phyloP scores from a whole-genome alignment of 495 filamentous ascomycete species.

The Tuber calosporum region DNA sequence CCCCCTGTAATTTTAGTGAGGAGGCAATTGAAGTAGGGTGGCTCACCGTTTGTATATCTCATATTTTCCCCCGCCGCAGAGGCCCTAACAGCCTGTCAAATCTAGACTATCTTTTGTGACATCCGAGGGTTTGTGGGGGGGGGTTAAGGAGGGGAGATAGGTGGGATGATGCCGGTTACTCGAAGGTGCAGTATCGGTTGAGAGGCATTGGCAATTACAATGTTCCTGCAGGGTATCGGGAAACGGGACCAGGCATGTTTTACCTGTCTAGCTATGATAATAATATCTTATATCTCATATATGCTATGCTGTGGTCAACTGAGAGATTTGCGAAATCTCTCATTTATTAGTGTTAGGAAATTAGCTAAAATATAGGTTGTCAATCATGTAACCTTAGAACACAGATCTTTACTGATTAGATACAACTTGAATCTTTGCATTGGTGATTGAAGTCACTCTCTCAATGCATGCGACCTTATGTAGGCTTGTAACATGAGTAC shows the following conservation, averaged over 20 bases:
- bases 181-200: neutral
- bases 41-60: neutral
- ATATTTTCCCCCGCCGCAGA: neutral
- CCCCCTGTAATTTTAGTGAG: neutral
- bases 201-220: neutral
- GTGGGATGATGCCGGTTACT: too few relatives aligned
- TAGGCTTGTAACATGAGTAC: too few relatives aligned
- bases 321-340: too few relatives aligned
- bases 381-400: too few relatives aligned
- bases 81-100: neutral
- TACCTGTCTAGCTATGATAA: neutral
- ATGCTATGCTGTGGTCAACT: too few relatives aligned
- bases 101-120: neutral
- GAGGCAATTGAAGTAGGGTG: neutral
- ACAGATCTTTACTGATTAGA: too few relatives aligned
- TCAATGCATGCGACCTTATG: too few relatives aligned
- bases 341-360: too few relatives aligned
- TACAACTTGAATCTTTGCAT: too few relatives aligned
- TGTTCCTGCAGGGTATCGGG: neutral
- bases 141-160: neutral
- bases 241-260: neutral
- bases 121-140: neutral
- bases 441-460: too few relatives aligned
- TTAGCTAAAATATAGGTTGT: too few relatives aligned
- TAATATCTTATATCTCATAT: too few relatives aligned